Evolutionary conservation across 1,139 yeast genomes (phyloP).

Genomic region (Meyerozyma guilliermondii): DNA sequence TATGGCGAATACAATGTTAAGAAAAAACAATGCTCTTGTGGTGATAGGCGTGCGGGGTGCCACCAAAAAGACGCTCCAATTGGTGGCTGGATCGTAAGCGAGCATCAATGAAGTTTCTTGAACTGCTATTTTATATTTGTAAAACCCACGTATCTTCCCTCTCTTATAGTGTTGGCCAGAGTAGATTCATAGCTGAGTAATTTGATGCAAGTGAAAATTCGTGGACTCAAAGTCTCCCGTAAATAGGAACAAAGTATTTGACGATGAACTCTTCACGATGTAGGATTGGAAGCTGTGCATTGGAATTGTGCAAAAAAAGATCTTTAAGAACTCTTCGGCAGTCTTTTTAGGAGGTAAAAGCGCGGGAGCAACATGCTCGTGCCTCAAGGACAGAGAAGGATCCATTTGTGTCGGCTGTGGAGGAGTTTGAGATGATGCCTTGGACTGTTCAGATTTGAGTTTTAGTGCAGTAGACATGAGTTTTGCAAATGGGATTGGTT

Average conservation of each 20-base stretch:
- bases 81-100: slow-evolving; percentile 3
- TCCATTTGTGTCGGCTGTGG: neutral
- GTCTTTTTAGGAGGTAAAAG: slow-evolving; percentile 64
- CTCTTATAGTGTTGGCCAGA: slow-evolving; percentile 14
- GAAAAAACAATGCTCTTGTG: slow-evolving; percentile 49
- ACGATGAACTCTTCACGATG: slow-evolving; percentile 74
- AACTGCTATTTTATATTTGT: slow-evolving; percentile 27
- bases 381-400: neutral
- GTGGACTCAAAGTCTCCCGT: slow-evolving; percentile 60
- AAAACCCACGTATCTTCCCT: slow-evolving; percentile 45
- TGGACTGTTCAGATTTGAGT: slow-evolving; percentile 33
- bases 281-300: slow-evolving; percentile 74
- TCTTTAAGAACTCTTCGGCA: slow-evolving; percentile 63
- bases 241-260: slow-evolving; percentile 68
- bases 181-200: slow-evolving; percentile 44
- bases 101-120: slow-evolving; percentile 12
- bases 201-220: slow-evolving; percentile 59
- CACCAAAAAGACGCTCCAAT: slow-evolving; percentile 32
- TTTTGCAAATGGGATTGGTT: slow-evolving; percentile 60
- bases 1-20: slow-evolving; percentile 74
- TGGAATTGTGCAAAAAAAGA: slow-evolving; percentile 75
- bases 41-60: slow-evolving; percentile 46
- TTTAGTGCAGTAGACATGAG: slow-evolving; percentile 73
- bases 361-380: slow-evolving; percentile 32
- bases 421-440: neutral